Evolutionary conservation across 1,284 basidiomycete species (phyloP).

Genomic region (Moniliella sp.): DNA sequence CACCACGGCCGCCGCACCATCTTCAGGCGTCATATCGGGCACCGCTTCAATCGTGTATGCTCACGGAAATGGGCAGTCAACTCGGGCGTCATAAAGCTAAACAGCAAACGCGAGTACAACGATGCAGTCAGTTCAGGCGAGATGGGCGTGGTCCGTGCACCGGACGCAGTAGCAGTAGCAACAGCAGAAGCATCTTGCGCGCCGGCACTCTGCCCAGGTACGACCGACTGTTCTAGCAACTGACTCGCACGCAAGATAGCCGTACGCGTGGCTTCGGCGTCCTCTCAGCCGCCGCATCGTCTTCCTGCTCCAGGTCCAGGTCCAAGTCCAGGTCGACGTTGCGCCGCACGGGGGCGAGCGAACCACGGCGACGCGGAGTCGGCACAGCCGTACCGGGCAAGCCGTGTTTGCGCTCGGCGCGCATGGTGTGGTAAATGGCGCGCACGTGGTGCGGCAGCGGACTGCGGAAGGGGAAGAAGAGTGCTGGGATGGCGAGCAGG

Average conservation of each 20-base stretch:
- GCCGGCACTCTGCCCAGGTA: too few relatives aligned
- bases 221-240: too few relatives aligned
- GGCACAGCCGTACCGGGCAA: slow-evolving; percentile 25
- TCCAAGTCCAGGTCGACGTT: too few relatives aligned
- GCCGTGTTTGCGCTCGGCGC: slow-evolving; percentile 11
- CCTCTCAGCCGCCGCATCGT: too few relatives aligned
- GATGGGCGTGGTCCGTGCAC: too few relatives aligned
- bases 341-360: slow-evolving; percentile 8
- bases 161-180: too few relatives aligned
- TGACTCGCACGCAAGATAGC: too few relatives aligned
- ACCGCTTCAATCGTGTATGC: slow-evolving; percentile 36
- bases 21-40: slow-evolving; percentile 39
- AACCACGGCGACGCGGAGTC: slow-evolving; percentile 11
- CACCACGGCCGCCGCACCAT: slow-evolving; percentile 36
- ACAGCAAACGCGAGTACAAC: slow-evolving; percentile 19
- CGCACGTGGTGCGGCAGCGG: slow-evolving; percentile 12
- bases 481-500: slow-evolving; percentile 9
- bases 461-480: slow-evolving; percentile 17
- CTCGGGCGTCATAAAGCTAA: slow-evolving; percentile 27
- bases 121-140: slow-evolving; percentile 20
- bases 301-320: too few relatives aligned
- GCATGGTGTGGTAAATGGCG: slow-evolving; percentile 25
- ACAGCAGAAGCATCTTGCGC: too few relatives aligned
- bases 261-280: too few relatives aligned
- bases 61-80: slow-evolving; percentile 36